A percentile compares a stretch with the other conserved stretches of the same genome.
phyloP scores from a whole-genome alignment of 208 protist genomes.

The Balamuthia mandrillaris region DNA sequence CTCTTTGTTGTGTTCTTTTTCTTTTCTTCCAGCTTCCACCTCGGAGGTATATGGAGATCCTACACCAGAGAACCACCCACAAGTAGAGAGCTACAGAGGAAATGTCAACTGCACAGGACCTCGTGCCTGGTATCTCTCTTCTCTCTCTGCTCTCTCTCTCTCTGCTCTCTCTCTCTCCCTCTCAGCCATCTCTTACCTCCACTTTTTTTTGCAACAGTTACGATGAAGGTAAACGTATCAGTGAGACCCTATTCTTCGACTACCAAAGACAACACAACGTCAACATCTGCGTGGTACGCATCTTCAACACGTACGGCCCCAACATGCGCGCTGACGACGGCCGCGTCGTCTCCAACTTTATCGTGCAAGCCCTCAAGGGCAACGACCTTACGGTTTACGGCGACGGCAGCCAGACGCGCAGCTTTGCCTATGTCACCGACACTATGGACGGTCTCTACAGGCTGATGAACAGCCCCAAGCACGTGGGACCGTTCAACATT shows the following conservation, averaged over 20 bases:
- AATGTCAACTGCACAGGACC: slow-evolving; percentile 83
- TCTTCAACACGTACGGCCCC: slow-evolving; percentile 94
- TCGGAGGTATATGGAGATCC: slow-evolving; percentile 92
- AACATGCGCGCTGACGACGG: slow-evolving; percentile 89
- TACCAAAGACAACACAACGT: slow-evolving; percentile 62
- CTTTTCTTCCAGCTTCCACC: too few relatives aligned
- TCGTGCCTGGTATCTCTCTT: slow-evolving; percentile 75
- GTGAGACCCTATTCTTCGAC: slow-evolving; percentile 75
- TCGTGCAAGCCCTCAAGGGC: slow-evolving; percentile 50
- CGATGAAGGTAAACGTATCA: slow-evolving; percentile 89
- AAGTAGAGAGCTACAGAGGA: slow-evolving; percentile 81
- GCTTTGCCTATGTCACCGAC: slow-evolving; percentile 82
- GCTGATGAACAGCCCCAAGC: slow-evolving; percentile 12
- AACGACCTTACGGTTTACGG: slow-evolving; percentile 84
- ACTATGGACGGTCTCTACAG: slow-evolving; percentile 56
- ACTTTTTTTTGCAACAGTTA: slow-evolving; percentile 39
- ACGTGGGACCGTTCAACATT: slow-evolving; percentile 1
- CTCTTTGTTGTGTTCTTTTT: too few relatives aligned
- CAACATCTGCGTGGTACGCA: slow-evolving; percentile 82
- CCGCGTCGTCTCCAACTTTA: slow-evolving; percentile 89
- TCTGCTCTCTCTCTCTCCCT: neutral
- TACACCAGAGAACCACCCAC: slow-evolving; percentile 74
- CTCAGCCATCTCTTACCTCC: neutral
- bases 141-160: neutral
- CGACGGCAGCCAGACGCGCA: slow-evolving; percentile 82